Base-by-base conservation (phyloP, 305 asterid genomes). In the Stenogyne calaminthoides region DNA sequence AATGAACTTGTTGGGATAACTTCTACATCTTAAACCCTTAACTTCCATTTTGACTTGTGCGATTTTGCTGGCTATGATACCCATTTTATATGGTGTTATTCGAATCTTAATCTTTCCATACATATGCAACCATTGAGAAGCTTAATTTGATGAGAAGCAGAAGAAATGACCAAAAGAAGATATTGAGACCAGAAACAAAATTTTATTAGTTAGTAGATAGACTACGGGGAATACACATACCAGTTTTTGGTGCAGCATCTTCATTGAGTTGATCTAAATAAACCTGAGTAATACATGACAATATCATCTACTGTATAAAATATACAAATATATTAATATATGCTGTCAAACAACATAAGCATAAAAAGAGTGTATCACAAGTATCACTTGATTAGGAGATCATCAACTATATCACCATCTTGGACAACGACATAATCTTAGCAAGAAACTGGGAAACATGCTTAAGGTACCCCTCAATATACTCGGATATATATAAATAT, bases 251-350 rank as follows among this genome's bases (percentile, higher is more conserved):
- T 64, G 82, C 69, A 46, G 84, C 62, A 69, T 81, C 94, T 76
- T 88, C 98, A 58, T 67, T 70, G 78, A 79, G 82, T 75, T 83
- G 87, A 80, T 90, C 98, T 27, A 80, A 72, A 82, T 88, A 85
- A 61, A 72, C 96, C 94, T 87, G 88, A 74, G 80, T 52, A 47
- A 51, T 20, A 69, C 76, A 75, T 29, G 27, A 74, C 32, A 63
- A 77, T 55, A 70, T 58, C 64, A 75, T 56, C 40, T 16, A 62
- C 77, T 58, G 19, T 46, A 54, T 37, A 32, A 79, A 64, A 61
- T 34, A 71, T n/a, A 55, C 40, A 5, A 37, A 19, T 51, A 56
- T 34, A 59, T 19, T 22, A 64, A 29, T 75, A 49, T 63, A 67
- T 57, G 59, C 39, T 62, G 66, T 47, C 19, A 74, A 67, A 22